phyloP scores from a whole-genome alignment of 2,329 filamentous ascomycete species.

The Cordyceps cicadae region DNA sequence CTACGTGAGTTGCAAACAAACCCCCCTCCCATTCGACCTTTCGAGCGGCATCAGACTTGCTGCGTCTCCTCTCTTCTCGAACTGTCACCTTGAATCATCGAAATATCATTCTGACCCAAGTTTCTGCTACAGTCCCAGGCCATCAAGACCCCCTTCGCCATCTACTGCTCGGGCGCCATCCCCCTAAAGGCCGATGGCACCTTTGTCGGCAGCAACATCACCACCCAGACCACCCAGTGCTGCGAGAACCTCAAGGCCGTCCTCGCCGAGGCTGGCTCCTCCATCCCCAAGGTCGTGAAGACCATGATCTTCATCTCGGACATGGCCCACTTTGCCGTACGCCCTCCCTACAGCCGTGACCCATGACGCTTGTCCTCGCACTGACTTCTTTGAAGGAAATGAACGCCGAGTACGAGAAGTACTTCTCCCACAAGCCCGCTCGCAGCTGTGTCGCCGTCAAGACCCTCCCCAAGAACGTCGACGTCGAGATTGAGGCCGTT shows the following conservation, averaged over 20 bases:
- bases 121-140: conserved; percentile 47
- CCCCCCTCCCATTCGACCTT: not conserved
- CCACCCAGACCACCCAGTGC: conserved; percentile 54
- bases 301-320: conserved; percentile 85
- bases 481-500: conserved; percentile 86
- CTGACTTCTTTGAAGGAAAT: conserved; percentile 45
- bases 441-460: conserved; percentile 86
- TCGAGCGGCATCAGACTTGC: not conserved
- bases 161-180: conserved; percentile 67
- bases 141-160: conserved; percentile 55
- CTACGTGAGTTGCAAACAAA: conserved; percentile 41
- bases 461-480: conserved; percentile 75
- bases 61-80: not conserved
- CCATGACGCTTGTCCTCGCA: not conserved
- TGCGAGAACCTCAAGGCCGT: conserved; percentile 78
- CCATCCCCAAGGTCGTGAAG: conserved; percentile 76
- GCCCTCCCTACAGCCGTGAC: conserved; percentile 17
- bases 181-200: conserved; percentile 52
- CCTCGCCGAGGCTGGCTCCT: conserved; percentile 71
- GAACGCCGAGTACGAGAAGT: conserved; percentile 79
- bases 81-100: not conserved
- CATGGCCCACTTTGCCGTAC: conserved; percentile 74
- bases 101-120: conserved; percentile 11
- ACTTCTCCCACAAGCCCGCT: conserved; percentile 77
- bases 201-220: conserved; percentile 50